These are phyloP conservation scores for Nemania sp. DNA, from an alignment of 2,329 filamentous ascomycete species.

Conservation along the genomic window DNA sequence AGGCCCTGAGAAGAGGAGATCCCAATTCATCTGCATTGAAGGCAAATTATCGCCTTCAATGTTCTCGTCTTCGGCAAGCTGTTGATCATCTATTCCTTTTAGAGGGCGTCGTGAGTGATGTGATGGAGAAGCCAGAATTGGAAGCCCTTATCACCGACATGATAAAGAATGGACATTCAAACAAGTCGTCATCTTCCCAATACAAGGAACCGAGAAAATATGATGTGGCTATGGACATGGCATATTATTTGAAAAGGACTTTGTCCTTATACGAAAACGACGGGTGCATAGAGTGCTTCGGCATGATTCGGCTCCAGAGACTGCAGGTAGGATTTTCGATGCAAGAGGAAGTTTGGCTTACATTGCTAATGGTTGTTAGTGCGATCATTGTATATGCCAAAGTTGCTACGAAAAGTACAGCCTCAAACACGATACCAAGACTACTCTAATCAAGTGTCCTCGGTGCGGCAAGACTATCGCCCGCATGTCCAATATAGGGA, in stretches of 20 bases:
- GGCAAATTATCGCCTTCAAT: not conserved
- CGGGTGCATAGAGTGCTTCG: slow-evolving; percentile 4
- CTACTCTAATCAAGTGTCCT: not conserved
- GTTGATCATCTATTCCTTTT: slow-evolving; percentile 19
- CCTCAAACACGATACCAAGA: not conserved
- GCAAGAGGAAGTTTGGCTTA: not conserved
- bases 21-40: not conserved
- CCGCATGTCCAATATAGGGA: not conserved
- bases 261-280: not conserved
- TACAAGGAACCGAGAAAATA: not conserved
- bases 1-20: not conserved
- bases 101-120: not conserved
- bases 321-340: not conserved
- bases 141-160: slow-evolving; percentile 2
- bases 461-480: not conserved
- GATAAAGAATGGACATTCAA: not conserved
- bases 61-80: slow-evolving; percentile 19
- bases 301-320: not conserved
- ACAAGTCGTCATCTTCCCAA: not conserved
- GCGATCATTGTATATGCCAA: slow-evolving; percentile 9
- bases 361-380: slow-evolving; percentile 5
- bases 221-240: slow-evolving; percentile 1
- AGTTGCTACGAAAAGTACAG: not conserved
- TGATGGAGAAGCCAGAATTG: not conserved
- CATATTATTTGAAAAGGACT: not conserved